These are phyloP conservation scores for Neoscytalidium dimidiatum DNA, from an alignment of 2,329 filamentous ascomycete genomes.

Conservation along the genomic window DNA sequence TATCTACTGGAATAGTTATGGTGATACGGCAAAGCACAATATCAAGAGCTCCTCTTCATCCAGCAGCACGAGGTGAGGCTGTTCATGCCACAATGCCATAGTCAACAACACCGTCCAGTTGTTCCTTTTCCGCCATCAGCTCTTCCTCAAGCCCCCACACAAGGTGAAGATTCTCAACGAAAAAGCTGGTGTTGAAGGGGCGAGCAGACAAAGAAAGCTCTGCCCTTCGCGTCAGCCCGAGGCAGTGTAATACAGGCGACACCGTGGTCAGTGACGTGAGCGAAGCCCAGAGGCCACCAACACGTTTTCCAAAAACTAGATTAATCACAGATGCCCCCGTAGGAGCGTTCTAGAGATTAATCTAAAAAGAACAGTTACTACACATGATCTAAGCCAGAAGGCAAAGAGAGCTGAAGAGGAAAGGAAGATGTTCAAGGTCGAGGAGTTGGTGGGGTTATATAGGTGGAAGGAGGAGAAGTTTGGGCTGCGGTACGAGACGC, in stretches of 20 bases:
- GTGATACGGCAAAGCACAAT: not conserved
- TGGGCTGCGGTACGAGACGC: not conserved
- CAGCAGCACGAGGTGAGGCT: no score
- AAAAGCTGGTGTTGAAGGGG: not conserved
- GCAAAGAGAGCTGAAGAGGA: conserved; percentile 10
- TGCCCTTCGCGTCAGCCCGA: not conserved
- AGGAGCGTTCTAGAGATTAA: conserved; percentile 1
- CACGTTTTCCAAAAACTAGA: not conserved
- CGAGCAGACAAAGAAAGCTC: not conserved
- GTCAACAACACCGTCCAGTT: not conserved
- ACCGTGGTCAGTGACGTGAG: not conserved
- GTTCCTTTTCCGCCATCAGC: not conserved
- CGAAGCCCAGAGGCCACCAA: not conserved
- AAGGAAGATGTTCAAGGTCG: not conserved
- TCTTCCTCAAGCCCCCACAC: conserved; percentile 2
- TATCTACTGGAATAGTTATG: not conserved
- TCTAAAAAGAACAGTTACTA: conserved; percentile 11
- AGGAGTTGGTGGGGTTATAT: not conserved
- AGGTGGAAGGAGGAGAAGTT: not conserved
- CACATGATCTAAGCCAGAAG: conserved; percentile 13
- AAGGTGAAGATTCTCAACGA: not conserved
- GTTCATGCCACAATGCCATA: not conserved
- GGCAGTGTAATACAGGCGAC: conserved; percentile 4
- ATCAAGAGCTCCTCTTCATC: no score
- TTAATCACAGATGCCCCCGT: conserved; percentile 5